Percentiles rank a stretch among this genome's conserved stretches.
Conservation (phyloP, 75 land plant genomes). For the Azolla pinnata region DNA sequence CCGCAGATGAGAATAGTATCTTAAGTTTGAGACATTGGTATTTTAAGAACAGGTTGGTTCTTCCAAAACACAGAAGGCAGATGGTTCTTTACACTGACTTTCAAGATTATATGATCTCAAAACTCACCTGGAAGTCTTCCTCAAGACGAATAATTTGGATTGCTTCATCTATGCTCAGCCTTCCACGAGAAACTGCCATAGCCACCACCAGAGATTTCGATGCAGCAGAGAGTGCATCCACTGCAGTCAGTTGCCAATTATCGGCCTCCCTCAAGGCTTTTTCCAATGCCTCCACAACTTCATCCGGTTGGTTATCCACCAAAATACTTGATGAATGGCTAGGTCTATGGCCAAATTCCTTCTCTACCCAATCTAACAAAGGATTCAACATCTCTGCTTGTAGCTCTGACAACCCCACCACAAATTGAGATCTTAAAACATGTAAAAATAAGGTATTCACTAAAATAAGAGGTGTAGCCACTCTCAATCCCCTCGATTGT, state of each 20-base stretch:
- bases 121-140: slow-evolving; percentile 75
- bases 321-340: slow-evolving; percentile 63
- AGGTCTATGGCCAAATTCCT: slow-evolving; percentile 70
- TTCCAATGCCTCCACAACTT: slow-evolving; percentile 51
- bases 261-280: slow-evolving; percentile 36
- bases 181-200: slow-evolving; percentile 57
- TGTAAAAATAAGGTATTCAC: too few relatives aligned
- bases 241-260: slow-evolving; percentile 74
- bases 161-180: slow-evolving; percentile 73
- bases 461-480: too few relatives aligned
- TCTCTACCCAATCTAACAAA: slow-evolving; percentile 64
- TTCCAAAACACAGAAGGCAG: slow-evolving; percentile 3
- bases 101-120: neutral
- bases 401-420: slow-evolving; percentile 61
- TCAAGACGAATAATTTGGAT: slow-evolving; percentile 81
- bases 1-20: too few relatives aligned
- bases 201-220: slow-evolving; percentile 76
- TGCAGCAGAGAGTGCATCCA: slow-evolving; percentile 76
- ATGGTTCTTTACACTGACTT: neutral
- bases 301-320: slow-evolving; percentile 70
- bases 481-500: too few relatives aligned
- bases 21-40: too few relatives aligned
- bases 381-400: slow-evolving; percentile 74
- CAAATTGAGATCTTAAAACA: slow-evolving; percentile 5
- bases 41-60: too few relatives aligned